Evolutionary conservation across 2,329 filamentous ascomycete genomes (phyloP).

Genomic region (Fonsecaea nubica): DNA sequence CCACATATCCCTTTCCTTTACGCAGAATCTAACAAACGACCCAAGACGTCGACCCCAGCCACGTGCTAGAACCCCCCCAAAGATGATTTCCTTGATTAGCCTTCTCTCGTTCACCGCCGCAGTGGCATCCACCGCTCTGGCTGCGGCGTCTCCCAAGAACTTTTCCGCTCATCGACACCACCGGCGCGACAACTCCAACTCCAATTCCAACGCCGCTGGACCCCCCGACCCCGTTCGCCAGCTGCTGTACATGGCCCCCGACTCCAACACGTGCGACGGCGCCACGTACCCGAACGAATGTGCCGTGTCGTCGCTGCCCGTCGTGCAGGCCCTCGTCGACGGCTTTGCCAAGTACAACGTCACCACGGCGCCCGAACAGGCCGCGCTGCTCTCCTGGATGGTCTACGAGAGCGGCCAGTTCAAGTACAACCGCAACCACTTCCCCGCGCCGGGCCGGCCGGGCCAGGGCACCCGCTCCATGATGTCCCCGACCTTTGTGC

Average conservation of each 20-base stretch:
- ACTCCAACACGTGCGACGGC: slow-evolving; percentile 29
- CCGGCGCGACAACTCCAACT: background rate
- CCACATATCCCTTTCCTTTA: too few species aligned
- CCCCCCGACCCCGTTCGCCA: slow-evolving; percentile 27
- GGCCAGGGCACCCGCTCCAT: slow-evolving; percentile 77
- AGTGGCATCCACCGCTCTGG: background rate
- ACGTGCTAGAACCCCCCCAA: too few species aligned
- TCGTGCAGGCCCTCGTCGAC: slow-evolving; percentile 54
- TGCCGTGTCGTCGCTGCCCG: slow-evolving; percentile 22
- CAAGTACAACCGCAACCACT: slow-evolving; percentile 73
- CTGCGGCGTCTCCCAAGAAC: background rate
- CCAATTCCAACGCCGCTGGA: background rate
- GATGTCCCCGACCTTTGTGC: slow-evolving; percentile 64
- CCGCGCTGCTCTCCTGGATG: slow-evolving; percentile 73
- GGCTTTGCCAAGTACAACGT: slow-evolving; percentile 67
- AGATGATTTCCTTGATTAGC: background rate
- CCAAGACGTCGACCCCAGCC: too few species aligned
- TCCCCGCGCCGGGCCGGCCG: slow-evolving; percentile 52
- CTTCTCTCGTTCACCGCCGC: slow-evolving; percentile 4
- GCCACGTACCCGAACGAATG: slow-evolving; percentile 32
- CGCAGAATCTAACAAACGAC: too few species aligned
- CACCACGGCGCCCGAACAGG: slow-evolving; percentile 64
- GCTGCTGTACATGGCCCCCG: slow-evolving; percentile 35
- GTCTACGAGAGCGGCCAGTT: slow-evolving; percentile 74
- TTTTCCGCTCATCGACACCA: background rate